Percentiles rank a stretch among this genome's conserved stretches.
Evolutionary conservation across 2,329 filamentous ascomycete species (phyloP).

Genomic region (Escovopsis sp.): DNA sequence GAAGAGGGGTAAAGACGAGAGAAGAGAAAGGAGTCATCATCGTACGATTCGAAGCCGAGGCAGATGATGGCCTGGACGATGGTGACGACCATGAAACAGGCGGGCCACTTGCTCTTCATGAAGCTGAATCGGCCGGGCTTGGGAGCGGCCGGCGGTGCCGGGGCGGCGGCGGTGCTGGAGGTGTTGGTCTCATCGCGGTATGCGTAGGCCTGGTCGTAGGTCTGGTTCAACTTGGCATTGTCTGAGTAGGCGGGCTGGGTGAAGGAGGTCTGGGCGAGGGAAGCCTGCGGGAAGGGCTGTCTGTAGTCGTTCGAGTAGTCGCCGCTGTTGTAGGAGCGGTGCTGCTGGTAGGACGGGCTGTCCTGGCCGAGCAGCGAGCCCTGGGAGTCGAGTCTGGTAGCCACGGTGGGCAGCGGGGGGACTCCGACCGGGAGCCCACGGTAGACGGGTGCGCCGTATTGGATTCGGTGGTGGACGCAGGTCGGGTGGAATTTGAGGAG

Average conservation of each 20-base stretch:
- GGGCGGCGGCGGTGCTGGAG: slow-evolving; percentile 10
- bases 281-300: slow-evolving; percentile 18
- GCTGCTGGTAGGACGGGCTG: slow-evolving; percentile 11
- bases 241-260: slow-evolving; percentile 14
- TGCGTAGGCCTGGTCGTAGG: slow-evolving; percentile 21
- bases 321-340: slow-evolving; percentile 11
- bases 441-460: slow-evolving; percentile 3
- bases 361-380: slow-evolving; percentile 24
- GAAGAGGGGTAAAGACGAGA: too few species aligned
- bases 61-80: slow-evolving; percentile 65
- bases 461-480: too few species aligned
- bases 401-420: slow-evolving; percentile 20
- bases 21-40: too few species aligned
- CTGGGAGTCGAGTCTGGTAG: slow-evolving; percentile 24
- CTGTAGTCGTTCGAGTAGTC: slow-evolving; percentile 17
- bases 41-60: slow-evolving; percentile 75
- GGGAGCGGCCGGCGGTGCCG: slow-evolving; percentile 12
- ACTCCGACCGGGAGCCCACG: slow-evolving; percentile 23
- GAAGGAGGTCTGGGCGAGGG: slow-evolving; percentile 12
- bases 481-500: too few species aligned
- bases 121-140: slow-evolving; percentile 42
- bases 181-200: slow-evolving; percentile 21
- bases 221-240: slow-evolving; percentile 14
- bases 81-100: slow-evolving; percentile 63
- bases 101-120: slow-evolving; percentile 76